Conservation (phyloP, 2,329 filamentous ascomycete species). For the Cordyceps militaris region DNA sequence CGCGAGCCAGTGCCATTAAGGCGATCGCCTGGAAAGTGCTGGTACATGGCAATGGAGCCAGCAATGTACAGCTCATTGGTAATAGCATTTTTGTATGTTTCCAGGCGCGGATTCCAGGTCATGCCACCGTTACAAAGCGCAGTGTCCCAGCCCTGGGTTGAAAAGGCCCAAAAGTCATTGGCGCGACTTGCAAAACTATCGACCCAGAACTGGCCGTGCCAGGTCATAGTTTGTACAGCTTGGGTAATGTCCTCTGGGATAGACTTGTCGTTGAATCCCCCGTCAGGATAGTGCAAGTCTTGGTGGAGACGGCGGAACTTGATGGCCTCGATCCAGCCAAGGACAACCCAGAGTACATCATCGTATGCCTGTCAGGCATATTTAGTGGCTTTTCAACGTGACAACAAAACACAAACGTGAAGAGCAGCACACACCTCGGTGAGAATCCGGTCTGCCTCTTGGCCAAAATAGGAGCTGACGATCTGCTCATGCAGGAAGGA, state of each 20-base stretch:
- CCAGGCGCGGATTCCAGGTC: conserved; percentile 75
- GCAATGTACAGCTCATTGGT: conserved; percentile 88
- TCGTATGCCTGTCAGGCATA: conserved; percentile 62
- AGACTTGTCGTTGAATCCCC: conserved; percentile 18
- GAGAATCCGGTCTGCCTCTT: conserved; percentile 68
- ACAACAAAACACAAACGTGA: background rate
- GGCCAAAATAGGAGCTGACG: conserved; percentile 75
- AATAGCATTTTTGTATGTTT: conserved; percentile 92
- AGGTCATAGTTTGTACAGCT: conserved; percentile 41
- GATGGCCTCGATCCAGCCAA: conserved; percentile 81
- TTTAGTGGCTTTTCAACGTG: conserved; percentile 1
- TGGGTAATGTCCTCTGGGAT: conserved; percentile 19
- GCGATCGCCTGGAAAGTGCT: conserved; percentile 75
- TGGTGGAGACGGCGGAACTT: conserved; percentile 70
- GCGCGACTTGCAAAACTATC: conserved; percentile 75
- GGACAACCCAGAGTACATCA: conserved; percentile 91
- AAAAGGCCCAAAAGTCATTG: conserved; percentile 78
- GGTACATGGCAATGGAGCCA: conserved; percentile 81
- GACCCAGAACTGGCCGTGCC: conserved; percentile 72
- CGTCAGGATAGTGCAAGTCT: conserved; percentile 47
- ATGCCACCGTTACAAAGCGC: conserved; percentile 79
- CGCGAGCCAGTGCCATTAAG: conserved; percentile 61
- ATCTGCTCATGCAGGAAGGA: conserved; percentile 75
- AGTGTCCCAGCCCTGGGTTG: conserved; percentile 73
- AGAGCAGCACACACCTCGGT: conserved; percentile 36